Evolutionary conservation across 2,329 filamentous ascomycete species (phyloP).

Genomic region (Curvularia hawaiiensis): DNA sequence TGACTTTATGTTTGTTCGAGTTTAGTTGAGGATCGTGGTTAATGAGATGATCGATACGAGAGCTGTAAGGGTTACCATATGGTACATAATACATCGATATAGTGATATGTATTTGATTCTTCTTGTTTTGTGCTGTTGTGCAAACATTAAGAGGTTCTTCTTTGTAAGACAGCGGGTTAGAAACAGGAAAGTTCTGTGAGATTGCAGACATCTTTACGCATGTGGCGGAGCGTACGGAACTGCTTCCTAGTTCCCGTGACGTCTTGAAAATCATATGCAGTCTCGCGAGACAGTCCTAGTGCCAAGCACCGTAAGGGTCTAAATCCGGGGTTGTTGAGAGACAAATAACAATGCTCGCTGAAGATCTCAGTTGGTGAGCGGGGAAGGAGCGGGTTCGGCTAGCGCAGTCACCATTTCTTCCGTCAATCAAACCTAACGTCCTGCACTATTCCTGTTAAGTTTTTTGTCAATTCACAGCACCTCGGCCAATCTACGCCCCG

Average conservation of each 20-base stretch:
- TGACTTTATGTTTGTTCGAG: background rate
- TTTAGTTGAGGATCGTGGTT: background rate
- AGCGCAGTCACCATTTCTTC: constrained; percentile 34
- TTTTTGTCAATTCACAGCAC: background rate
- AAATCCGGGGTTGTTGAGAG: background rate
- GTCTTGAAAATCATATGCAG: background rate
- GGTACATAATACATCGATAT: background rate
- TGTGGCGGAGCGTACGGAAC: constrained; percentile 4
- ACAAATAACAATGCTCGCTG: constrained; percentile 2
- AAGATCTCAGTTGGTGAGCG: constrained; percentile 25
- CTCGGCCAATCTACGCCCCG: background rate
- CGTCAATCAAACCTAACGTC: constrained; percentile 28
- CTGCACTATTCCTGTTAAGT: background rate
- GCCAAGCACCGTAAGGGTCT: background rate
- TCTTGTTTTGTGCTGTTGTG: background rate
- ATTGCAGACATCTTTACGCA: background rate
- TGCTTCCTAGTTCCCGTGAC: constrained; percentile 13
- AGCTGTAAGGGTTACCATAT: background rate
- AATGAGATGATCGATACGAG: background rate
- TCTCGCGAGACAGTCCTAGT: background rate
- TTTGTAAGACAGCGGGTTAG: background rate
- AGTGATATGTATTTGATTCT: too few species aligned
- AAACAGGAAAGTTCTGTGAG: background rate
- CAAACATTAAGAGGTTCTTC: background rate
- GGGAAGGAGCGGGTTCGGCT: constrained; percentile 15